Conservation (phyloP, 225 moss, liverwort and hornwort genomes). For the Marchantia polymorpha region DNA sequence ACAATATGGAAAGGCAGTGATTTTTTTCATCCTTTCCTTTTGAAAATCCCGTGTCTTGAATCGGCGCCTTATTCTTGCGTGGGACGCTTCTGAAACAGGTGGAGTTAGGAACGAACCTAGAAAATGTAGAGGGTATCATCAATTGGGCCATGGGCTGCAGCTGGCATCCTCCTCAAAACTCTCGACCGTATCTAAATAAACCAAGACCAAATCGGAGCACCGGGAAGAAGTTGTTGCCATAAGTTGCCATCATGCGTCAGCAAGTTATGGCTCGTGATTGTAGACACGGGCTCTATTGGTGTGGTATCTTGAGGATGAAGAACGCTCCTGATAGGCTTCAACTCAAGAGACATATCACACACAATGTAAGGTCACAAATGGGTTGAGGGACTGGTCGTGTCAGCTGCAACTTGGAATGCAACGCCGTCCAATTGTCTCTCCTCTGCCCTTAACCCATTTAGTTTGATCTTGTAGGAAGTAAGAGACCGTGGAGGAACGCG, state of each 20-base stretch:
- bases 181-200: constrained; percentile 21
- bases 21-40: not conserved
- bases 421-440: constrained; percentile 2
- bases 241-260: not conserved
- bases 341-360: constrained; percentile 3
- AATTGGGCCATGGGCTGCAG: constrained; percentile 97
- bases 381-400: constrained; percentile 7
- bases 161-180: constrained; percentile 76
- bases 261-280: constrained; percentile 7
- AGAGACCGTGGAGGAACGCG: constrained; percentile 17
- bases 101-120: constrained; percentile 57
- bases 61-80: too few relatives aligned
- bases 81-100: constrained; percentile 40
- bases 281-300: constrained; percentile 10
- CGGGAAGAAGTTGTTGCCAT: constrained; percentile 1
- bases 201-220: not conserved
- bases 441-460: constrained; percentile 21
- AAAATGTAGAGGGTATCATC: constrained; percentile 71
- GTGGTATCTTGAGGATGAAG: constrained; percentile 20
- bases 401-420: constrained; percentile 19
- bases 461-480: constrained; percentile 29
- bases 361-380: constrained; percentile 16
- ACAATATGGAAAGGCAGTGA: not conserved
- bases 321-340: constrained; percentile 16
- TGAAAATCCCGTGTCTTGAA: not conserved